Evolutionary conservation across 1,284 basidiomycete genomes (phyloP).

Genomic region (Apiotrichum porosum): DNA sequence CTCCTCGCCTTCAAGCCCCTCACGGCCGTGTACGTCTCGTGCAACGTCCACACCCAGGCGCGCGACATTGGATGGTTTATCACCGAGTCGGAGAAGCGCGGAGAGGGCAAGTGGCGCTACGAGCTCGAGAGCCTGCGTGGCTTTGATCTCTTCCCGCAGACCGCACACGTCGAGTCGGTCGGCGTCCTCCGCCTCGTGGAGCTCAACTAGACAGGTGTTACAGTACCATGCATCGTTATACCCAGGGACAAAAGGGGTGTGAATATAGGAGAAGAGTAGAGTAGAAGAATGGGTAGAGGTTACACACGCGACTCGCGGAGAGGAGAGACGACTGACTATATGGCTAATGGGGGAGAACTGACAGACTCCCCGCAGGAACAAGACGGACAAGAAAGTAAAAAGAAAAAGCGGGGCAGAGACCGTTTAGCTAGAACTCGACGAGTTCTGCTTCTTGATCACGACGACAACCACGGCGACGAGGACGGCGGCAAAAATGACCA

Average conservation of each 20-base stretch:
- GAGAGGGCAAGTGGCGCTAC: conserved; percentile 29
- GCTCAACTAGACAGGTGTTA: not conserved
- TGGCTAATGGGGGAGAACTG: too few relatives aligned
- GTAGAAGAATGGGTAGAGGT: too few relatives aligned
- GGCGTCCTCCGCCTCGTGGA: conserved; percentile 58
- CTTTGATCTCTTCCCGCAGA: conserved; percentile 82
- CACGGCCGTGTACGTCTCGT: conserved; percentile 83
- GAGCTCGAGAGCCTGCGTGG: conserved; percentile 73
- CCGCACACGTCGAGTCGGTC: conserved; percentile 49
- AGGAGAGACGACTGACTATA: too few relatives aligned
- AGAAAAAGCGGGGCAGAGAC: too few relatives aligned
- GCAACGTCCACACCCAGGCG: conserved; percentile 66
- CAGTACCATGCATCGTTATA: conserved; percentile 2
- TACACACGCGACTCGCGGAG: too few relatives aligned
- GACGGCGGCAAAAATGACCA: not conserved
- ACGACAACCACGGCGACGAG: too few relatives aligned
- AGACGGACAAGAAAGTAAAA: too few relatives aligned
- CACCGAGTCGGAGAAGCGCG: conserved; percentile 19
- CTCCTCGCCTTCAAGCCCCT: conserved; percentile 64
- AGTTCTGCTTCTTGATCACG: too few relatives aligned
- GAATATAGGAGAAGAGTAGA: too few relatives aligned
- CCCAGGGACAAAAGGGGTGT: too few relatives aligned
- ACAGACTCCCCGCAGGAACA: too few relatives aligned
- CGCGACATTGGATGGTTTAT: conserved; percentile 19
- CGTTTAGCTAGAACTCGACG: too few relatives aligned